Evolutionary conservation across 2,329 filamentous ascomycete genomes (phyloP), one percentile per base, ranked within the genome.

Genomic region (Ceratocystis papillata): DNA sequence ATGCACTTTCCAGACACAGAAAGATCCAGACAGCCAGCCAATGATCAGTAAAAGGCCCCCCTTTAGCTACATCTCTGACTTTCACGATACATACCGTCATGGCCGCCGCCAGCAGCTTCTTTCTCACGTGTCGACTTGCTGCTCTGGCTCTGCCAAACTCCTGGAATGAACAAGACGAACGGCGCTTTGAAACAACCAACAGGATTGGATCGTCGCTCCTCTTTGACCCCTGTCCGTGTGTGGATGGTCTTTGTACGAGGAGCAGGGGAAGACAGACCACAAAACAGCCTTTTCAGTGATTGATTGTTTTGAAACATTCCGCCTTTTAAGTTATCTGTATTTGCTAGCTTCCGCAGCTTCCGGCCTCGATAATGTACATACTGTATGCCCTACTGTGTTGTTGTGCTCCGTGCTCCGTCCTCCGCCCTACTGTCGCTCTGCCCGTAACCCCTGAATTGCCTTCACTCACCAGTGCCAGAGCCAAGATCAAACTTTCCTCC

Each of bases 1-100:
- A 57, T 57, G 53, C 53, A 57, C 12, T 57, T 30, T 57, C 53
- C 53, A 57, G 53, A 57, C 53, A 30, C 53, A 57, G 53, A 57
- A 12, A 17, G 25, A 12, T 15, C 12, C 22, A 57, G 53, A 3
- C 37, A 41, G 8, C 46, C 46, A 50, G 46, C 46, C 46, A 50
- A 22, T 20, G 8, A 10, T 22, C 46, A 50, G 20, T 4, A 2
- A n/a, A 50, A 22, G 3, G 10, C 3, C 3, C 46, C 46, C 46
- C n/a, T 10, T 50, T 50, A 25, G 15, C 6, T 50, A 10, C 46
- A 50, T 50, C 46, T 50, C n/a, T 50, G n/a, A 25, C 46, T 10
- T 8, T 50, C 46, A 12, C 46, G 46, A 50, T 50, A 25, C 17
- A 50, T 41, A 4, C 37, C 10, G 37, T 41, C 33, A 10, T 28